Base-by-base conservation (phyloP, 352 stramenopile species). In the Elongisporangium prolatum region DNA sequence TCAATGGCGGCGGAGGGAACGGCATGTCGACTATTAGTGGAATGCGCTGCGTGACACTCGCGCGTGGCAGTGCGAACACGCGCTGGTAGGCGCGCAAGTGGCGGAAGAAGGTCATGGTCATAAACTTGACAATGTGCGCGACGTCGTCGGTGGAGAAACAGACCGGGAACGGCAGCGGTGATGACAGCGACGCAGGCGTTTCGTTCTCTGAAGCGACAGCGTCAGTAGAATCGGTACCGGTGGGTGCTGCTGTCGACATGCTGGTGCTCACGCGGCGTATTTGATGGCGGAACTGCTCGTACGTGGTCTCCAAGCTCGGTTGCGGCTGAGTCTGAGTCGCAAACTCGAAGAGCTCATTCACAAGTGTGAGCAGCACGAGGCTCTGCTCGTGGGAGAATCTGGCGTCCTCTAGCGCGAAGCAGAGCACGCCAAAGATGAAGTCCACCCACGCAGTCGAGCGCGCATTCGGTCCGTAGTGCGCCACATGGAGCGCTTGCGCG, bases 31-130 rank as follows among this genome's bases (percentile, higher is more conserved):
- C 67, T 16, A 67, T 44, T 40, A 91, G 40, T 4, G 65, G 56
- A 6, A 66, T 49, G 21, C 74, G 59, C 7, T 62, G 57, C 47
- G 71, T 64, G 50, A 86, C 44, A 65, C 60, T 52, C 56, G 66
- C 51, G 51, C 61, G 56, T 51, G 65, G 54, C 48, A 64, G 53
- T 7, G 57, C 38, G 56, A 86, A 89, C 11, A 78, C 72, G n/a
- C 61, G 64, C 50, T 93, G 84, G 54, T 88, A 90, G 22, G 80
- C 74, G 13, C 56, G 56, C 34, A 91, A 67, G 58, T 91, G 77
- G 16, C 71, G 69, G 60, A 89, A 89, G 64, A 91, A 87, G 11
- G 84, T 90, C 7, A 72, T 69, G 17, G 71, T 76, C 62, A 93
- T 75, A 67, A 88, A 93, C 48, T 56, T 40, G n/a, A 91, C 81